phyloP scores from a whole-genome alignment of 2,329 filamentous ascomycete species.

The Neofusicoccum kwambonambiense region DNA sequence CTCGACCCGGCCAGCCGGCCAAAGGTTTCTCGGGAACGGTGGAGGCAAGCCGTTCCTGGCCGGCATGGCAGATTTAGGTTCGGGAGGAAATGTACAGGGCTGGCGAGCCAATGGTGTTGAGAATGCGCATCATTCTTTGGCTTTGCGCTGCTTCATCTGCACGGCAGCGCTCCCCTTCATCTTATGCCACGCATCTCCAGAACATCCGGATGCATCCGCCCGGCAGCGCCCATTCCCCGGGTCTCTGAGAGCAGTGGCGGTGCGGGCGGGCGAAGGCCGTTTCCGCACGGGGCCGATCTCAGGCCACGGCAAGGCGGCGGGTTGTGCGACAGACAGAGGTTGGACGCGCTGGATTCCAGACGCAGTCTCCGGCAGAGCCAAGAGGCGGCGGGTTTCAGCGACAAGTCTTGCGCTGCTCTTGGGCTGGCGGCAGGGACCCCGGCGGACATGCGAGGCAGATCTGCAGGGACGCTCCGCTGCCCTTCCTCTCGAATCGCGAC shows the following conservation, averaged over 20 bases:
- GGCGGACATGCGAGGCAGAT: background rate
- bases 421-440: background rate
- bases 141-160: background rate
- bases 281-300: background rate
- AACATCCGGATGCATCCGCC: background rate
- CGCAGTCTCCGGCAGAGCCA: background rate
- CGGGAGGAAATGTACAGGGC: background rate
- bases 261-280: background rate
- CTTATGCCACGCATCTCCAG: background rate
- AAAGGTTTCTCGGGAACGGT: background rate
- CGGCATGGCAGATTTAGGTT: background rate
- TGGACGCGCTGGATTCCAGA: background rate
- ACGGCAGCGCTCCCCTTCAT: background rate
- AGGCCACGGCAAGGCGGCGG: background rate
- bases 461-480: constrained; percentile 9
- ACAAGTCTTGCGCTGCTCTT: background rate
- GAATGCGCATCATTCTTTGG: background rate
- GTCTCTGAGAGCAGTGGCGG: background rate
- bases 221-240: background rate
- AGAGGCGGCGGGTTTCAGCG: background rate
- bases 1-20: background rate
- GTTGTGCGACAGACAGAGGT: background rate
- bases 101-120: background rate
- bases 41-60: background rate
- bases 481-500: background rate